A percentile compares a stretch with the other conserved stretches of the same genome.
These are phyloP conservation scores for Nepenthes mirabilis DNA, from an alignment of 148 eudicot species.

Conservation along the genomic window DNA sequence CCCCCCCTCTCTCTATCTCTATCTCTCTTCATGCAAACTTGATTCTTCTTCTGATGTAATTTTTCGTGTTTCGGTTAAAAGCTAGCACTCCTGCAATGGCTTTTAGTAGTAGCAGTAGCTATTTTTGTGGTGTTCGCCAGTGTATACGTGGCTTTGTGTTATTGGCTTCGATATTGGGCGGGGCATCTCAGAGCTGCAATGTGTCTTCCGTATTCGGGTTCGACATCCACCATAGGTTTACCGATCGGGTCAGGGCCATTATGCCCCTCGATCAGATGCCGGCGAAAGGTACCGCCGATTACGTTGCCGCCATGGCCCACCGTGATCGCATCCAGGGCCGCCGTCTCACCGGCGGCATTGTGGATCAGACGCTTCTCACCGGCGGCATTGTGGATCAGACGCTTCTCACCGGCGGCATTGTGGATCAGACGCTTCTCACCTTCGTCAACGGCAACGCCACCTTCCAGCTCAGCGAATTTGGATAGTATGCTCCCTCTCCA, in stretches of 20 bases:
- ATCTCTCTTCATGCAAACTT: too few relatives aligned
- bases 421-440: conserved; percentile 28
- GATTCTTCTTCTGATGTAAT: too few relatives aligned
- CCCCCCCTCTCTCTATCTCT: too few relatives aligned
- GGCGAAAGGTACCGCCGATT: conserved; percentile 40
- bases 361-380: conserved; percentile 13
- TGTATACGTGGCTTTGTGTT: too few relatives aligned
- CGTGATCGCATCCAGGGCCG: conserved; percentile 64
- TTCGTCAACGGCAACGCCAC: conserved; percentile 56
- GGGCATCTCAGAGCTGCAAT: not conserved
- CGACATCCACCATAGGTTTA: conserved; percentile 67
- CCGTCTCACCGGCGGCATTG: not conserved
- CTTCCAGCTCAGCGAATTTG: conserved; percentile 25
- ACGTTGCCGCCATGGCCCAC: conserved; percentile 58
- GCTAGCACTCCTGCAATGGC: too few relatives aligned
- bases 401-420: conserved; percentile 15
- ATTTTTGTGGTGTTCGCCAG: too few relatives aligned
- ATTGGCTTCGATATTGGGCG: too few relatives aligned
- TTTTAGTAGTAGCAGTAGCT: too few relatives aligned
- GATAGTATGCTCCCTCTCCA: conserved; percentile 45
- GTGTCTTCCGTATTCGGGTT: conserved; percentile 29
- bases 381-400: conserved; percentile 10
- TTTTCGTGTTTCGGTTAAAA: too few relatives aligned
- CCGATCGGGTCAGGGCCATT: conserved; percentile 39
- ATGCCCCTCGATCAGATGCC: conserved; percentile 27